Evolutionary conservation across 371 early-diverging fungal species (phyloP).

Genomic region (Encephalitozoon hellem): DNA sequence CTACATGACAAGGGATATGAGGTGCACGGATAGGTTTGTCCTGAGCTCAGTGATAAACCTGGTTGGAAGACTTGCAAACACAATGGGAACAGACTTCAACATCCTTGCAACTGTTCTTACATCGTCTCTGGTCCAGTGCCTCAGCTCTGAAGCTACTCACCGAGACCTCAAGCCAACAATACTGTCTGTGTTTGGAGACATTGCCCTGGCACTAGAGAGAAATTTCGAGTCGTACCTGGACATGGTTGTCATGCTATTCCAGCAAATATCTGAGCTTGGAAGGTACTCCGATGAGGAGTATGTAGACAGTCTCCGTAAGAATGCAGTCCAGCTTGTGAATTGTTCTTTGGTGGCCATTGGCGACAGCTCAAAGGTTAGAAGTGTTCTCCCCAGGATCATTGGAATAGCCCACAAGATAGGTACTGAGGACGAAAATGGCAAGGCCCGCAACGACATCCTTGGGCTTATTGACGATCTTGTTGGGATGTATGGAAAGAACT

Average conservation of each 20-base stretch:
- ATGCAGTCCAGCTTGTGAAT: constrained; percentile 25
- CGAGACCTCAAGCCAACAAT: constrained; percentile 71
- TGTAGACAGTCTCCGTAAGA: constrained; percentile 41
- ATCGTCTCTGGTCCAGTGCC: constrained; percentile 32
- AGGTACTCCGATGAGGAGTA: constrained; percentile 13
- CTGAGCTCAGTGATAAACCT: constrained; percentile 45
- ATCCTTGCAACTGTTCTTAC: constrained; percentile 32
- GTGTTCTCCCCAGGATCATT: constrained; percentile 1
- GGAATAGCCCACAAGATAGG: constrained; percentile 1
- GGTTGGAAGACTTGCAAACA: constrained; percentile 52
- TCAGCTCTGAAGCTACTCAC: constrained; percentile 25
- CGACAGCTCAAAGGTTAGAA: constrained; percentile 9
- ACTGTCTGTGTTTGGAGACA: constrained; percentile 86
- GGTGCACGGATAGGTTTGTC: constrained; percentile 21
- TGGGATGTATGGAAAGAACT: constrained; percentile 18
- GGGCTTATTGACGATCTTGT: constrained; percentile 21
- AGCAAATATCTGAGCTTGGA: constrained; percentile 64
- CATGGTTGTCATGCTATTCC: constrained; percentile 71
- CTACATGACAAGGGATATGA: constrained; percentile 46
- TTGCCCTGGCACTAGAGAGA: constrained; percentile 80
- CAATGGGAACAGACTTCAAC: constrained; percentile 47
- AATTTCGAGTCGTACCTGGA: constrained; percentile 72
- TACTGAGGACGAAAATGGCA: neutral
- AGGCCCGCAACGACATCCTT: neutral
- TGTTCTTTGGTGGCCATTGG: constrained; percentile 35